Conservation (phyloP, 768 basidiomycete genomes). For the Tricholoma sp. region DNA sequence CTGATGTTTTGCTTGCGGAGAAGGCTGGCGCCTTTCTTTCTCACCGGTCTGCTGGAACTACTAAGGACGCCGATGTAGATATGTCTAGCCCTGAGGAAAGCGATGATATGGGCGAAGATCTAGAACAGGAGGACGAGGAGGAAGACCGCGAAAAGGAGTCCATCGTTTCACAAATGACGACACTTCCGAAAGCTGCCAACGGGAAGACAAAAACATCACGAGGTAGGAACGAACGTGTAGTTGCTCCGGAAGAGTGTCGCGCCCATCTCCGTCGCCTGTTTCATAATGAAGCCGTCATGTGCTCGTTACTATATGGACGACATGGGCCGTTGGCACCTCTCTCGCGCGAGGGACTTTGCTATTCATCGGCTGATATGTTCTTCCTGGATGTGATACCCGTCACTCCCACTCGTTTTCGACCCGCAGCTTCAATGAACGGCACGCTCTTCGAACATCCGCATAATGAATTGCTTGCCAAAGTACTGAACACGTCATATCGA, state of each 20-base stretch:
- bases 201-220: constrained; percentile 71
- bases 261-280: constrained; percentile 91
- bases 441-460: constrained; percentile 94
- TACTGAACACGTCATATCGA: constrained; percentile 75
- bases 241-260: constrained; percentile 89
- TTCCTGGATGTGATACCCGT: constrained; percentile 92
- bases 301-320: constrained; percentile 84
- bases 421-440: constrained; percentile 87
- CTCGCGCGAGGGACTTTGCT: constrained; percentile 52
- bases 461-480: constrained; percentile 80
- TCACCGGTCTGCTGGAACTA: constrained; percentile 18
- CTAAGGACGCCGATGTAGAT: constrained; percentile 43
- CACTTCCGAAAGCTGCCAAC: constrained; percentile 63
- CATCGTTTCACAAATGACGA: constrained; percentile 16
- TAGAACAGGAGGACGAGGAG: constrained; percentile 44
- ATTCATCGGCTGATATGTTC: constrained; percentile 90
- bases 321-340: constrained; percentile 80
- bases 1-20: constrained; percentile 65
- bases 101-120: constrained; percentile 44
- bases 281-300: constrained; percentile 73
- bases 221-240: constrained; percentile 85
- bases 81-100: constrained; percentile 45
- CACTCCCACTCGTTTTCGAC: constrained; percentile 93
- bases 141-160: constrained; percentile 17
- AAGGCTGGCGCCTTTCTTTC: constrained; percentile 28